Evolutionary conservation across 371 early-diverging fungal genomes (phyloP), one percentile per base, ranked within the genome.

Genomic region (Syncephalis fuscata): DNA sequence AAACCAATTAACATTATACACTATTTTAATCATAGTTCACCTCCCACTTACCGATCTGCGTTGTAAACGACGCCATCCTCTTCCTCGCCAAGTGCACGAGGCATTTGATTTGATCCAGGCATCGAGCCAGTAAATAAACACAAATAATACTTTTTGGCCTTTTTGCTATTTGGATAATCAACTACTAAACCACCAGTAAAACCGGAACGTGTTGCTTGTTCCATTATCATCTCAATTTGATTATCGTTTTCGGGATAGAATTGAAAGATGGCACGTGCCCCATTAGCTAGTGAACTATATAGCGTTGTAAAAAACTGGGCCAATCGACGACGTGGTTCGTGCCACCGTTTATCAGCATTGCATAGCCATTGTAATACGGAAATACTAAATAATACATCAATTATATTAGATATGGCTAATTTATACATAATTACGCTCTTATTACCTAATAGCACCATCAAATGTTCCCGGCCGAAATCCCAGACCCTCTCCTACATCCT

Each of bases 351-450:
- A 63, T 96, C 97, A 3, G 95, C 94, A 59, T 97, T 94, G 63
- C 96, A 95, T 32, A 99, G 78, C 99, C 99, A 99, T 66, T 99
- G 99, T 22, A 99, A 60, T 1, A 91, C 96, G 15, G 98, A 98
- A 20, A 99, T 84, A 65, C 88, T 87, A 32, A 11, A 11, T 17
- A 24, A 17, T 17, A 3, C 15, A 17, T 19, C 52, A 57, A 22
- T 21, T 43, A 22, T 16, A n/a, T n/a, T n/a, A 52, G 8, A 8
- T 10, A n/a, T 27, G 17, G 37, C 26, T 19, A n/a, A n/a, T 16
- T 20, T 53, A 9, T n/a, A n/a, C n/a, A n/a, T n/a, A 44, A 39
- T 39, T 21, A 20, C 23, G 25, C 14, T 39, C 15, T 44, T 17
- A 21, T 47, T 66, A 78, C 81, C 77, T 77, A 46, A 99, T 91